Evolutionary conservation across 768 basidiomycete genomes (phyloP), one percentile per base, ranked within the genome.

Genomic region (Lyophyllum decastes): DNA sequence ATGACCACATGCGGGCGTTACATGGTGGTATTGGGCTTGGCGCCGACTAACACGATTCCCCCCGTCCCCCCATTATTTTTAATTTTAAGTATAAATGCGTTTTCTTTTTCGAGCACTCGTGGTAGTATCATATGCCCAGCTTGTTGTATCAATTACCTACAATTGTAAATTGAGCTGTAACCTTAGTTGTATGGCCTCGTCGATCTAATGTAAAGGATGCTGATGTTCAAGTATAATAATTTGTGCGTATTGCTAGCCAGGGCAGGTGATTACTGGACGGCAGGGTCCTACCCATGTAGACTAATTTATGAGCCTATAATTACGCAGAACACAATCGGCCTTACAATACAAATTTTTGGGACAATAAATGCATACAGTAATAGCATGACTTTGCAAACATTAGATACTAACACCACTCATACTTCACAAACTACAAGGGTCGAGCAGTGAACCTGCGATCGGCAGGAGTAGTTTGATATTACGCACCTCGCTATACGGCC

Each of bases 1-100:
- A 93, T 62, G 81, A 79, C 0, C 91, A 93, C 67, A 93, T 93
- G 91, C 81, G 83, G 7, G 55, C 61, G 5, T 73, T 70, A 46
- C 91, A 93, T 69, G 90, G 90, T 4, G 79, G 83, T 27, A 86
- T 88, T 52, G 87, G 88, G 2, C 55, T 81, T 11, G 53, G 34
- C 6, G 45, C 4, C 17, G 55, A 47, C 14, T 54, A 21, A 49
- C 46, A 17, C 30, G 21, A 1, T 35, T 12, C 27, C 25, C 16
- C 26, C 12, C 34, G 14, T 25, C 26, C 14, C 2, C 16, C 26
- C 33, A 33, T 44, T 33, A 30, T 44, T 53, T 30, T 53, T 41
- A 41, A 33, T 16, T 46, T 24, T 34, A 43, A 53, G 16, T 24
- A 26, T 47, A 47, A 27, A 11, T n/a, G 41, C 41, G 6, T 43